Conservation (phyloP, 306 rosid species). For the Fagus sylvatica region DNA sequence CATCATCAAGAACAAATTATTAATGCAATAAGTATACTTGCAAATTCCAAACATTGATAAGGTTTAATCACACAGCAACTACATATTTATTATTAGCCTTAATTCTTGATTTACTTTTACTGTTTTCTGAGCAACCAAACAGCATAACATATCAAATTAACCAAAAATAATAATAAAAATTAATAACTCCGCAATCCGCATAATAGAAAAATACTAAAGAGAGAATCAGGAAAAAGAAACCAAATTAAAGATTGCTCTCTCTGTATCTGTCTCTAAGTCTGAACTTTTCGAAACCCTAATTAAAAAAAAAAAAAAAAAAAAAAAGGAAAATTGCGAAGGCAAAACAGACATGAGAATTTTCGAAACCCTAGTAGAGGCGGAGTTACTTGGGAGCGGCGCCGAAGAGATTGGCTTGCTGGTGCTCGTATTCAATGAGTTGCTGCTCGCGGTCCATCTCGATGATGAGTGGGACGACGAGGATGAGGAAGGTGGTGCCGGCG, state of each 20-base stretch:
- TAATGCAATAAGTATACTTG: not conserved
- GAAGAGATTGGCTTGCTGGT: conserved; percentile 90
- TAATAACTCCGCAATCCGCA: no score
- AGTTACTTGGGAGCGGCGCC: conserved; percentile 46
- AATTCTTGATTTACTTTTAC: not conserved
- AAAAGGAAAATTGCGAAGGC: no score
- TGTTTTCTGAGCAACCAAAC: not conserved
- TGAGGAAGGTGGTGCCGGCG: conserved; percentile 81
- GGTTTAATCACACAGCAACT: not conserved
- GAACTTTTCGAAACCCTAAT: not conserved
- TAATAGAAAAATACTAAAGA: no score
- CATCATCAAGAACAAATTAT: not conserved
- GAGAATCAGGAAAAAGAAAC: not conserved
- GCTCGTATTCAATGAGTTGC: conserved; percentile 88
- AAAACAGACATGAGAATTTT: no score
- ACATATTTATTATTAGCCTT: not conserved
- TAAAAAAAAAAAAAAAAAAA: no score
- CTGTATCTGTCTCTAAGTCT: not conserved
- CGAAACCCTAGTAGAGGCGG: not conserved
- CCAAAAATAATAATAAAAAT: not conserved
- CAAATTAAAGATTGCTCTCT: not conserved
- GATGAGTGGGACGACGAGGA: conserved; percentile 81
- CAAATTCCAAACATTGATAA: not conserved
- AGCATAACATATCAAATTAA: not conserved
- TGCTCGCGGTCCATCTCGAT: conserved; percentile 99